These are phyloP conservation scores for Penicillium verhagenii DNA, from an alignment of 495 filamentous ascomycete genomes.

Conservation along the genomic window DNA sequence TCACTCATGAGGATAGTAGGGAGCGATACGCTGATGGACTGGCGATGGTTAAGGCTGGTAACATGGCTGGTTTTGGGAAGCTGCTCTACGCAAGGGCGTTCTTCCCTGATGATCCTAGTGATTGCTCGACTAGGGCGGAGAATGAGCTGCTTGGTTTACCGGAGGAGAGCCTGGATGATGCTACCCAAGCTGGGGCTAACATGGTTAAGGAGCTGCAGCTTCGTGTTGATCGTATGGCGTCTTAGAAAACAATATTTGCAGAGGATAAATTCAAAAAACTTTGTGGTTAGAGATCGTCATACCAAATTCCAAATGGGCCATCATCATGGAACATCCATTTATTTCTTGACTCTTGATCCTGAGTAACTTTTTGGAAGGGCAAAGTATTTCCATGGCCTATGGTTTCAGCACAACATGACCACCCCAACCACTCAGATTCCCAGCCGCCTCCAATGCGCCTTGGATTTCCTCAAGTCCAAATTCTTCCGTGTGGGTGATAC, in stretches of 20 bases:
- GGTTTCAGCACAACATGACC: conserved; percentile 22
- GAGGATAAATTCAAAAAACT: no score
- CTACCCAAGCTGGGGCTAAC: conserved; percentile 42
- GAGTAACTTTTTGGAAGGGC: no score
- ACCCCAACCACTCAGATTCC: conserved; percentile 20
- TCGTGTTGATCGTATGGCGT: conserved; percentile 27
- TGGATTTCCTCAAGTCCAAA: conserved; percentile 8
- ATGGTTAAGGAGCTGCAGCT: conserved; percentile 26
- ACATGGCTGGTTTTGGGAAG: conserved; percentile 49
- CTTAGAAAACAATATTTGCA: neutral
- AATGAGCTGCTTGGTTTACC: conserved; percentile 55
- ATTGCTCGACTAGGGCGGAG: conserved; percentile 33
- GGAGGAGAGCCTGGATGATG: conserved; percentile 57
- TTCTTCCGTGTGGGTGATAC: conserved; percentile 4
- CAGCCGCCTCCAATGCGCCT: conserved; percentile 19
- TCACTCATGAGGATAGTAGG: conserved; percentile 40
- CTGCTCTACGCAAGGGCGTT: conserved; percentile 53
- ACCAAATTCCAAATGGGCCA: no score
- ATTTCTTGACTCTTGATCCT: no score
- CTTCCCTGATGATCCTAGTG: conserved; percentile 37
- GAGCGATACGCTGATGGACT: conserved; percentile 48
- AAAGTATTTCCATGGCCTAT: no score
- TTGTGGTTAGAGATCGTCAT: no score
- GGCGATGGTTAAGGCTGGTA: conserved; percentile 40
- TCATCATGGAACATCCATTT: no score